A percentile compares a stretch with the other conserved stretches of the same genome.
phyloP scores from a whole-genome alignment of 441 rosid species.

The Gossypium davidsonii region DNA sequence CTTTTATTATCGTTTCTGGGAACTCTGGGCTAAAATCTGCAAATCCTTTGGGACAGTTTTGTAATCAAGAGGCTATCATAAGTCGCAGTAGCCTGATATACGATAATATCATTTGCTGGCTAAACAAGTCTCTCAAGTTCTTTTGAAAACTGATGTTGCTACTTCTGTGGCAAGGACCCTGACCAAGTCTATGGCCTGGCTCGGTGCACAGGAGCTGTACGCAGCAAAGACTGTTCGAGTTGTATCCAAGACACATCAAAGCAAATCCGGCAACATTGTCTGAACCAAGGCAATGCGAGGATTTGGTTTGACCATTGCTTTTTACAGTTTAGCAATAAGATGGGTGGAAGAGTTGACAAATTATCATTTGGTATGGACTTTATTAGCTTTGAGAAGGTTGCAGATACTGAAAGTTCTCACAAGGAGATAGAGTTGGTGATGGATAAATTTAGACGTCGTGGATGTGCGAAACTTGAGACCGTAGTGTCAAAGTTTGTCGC shows the following conservation, averaged over 20 bases:
- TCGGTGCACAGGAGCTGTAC: conserved; percentile 61
- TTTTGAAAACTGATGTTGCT: conserved; percentile 33
- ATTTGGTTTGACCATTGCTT: conserved; percentile 63
- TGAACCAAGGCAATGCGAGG: conserved; percentile 46
- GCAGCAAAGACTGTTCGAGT: conserved; percentile 36
- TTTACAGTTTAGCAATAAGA: conserved; percentile 38
- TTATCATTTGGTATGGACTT: conserved; percentile 33
- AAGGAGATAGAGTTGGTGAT: conserved; percentile 35
- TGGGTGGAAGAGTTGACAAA: conserved; percentile 46
- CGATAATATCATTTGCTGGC: background rate
- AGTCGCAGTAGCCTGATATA: background rate
- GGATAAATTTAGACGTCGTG: conserved; percentile 39
- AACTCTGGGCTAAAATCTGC: too few relatives aligned
- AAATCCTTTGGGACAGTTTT: background rate
- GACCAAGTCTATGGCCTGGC: conserved; percentile 57
- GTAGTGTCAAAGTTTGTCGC: conserved; percentile 42
- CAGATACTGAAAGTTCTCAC: conserved; percentile 40
- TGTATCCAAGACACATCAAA: conserved; percentile 56
- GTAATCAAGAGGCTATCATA: background rate
- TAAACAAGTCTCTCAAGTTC: conserved; percentile 13
- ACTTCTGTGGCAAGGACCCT: conserved; percentile 29
- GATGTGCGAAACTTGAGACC: conserved; percentile 47
- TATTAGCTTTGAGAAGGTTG: conserved; percentile 39
- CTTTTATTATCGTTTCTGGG: too few relatives aligned
- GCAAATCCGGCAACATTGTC: conserved; percentile 45